phyloP scores from a whole-genome alignment of 331 rosid genomes.

The Rosa hybrid region DNA sequence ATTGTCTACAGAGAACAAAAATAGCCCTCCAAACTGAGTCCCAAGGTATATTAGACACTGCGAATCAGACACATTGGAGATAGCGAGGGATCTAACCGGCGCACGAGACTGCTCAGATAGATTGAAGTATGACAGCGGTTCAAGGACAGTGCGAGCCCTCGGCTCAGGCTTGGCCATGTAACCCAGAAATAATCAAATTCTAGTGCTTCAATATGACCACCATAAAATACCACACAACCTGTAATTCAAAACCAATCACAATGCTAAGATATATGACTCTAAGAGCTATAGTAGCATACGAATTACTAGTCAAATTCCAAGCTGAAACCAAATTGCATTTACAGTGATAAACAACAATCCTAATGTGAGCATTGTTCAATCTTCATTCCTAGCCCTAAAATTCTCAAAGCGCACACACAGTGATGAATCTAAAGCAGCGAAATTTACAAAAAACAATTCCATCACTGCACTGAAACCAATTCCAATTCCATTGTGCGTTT shows the following conservation, averaged over 20 bases:
- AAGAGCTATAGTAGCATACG: neutral
- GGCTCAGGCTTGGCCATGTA: slow-evolving; percentile 55
- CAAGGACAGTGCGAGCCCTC: slow-evolving; percentile 65
- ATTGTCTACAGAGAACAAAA: slow-evolving; percentile 54
- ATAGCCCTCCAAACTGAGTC: slow-evolving; percentile 64
- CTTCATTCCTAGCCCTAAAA: neutral
- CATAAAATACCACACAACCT: neutral
- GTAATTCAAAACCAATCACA: slow-evolving; percentile 8
- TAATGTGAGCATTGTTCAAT: neutral
- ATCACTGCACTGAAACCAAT: neutral
- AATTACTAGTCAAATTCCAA: neutral
- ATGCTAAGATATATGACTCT: neutral
- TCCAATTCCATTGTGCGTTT: neutral
- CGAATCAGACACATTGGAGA: slow-evolving; percentile 46
- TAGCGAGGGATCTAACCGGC: slow-evolving; percentile 62
- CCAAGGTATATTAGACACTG: slow-evolving; percentile 59
- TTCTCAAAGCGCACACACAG: neutral
- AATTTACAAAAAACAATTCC: neutral
- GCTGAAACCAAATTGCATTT: neutral
- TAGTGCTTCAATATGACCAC: neutral
- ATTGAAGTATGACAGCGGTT: slow-evolving; percentile 66
- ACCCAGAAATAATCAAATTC: neutral
- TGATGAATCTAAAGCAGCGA: neutral
- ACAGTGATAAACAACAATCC: neutral
- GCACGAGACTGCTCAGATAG: slow-evolving; percentile 51